Evolutionary conservation across 2,329 filamentous ascomycete genomes (phyloP).

Genomic region (Xylaria sp.): DNA sequence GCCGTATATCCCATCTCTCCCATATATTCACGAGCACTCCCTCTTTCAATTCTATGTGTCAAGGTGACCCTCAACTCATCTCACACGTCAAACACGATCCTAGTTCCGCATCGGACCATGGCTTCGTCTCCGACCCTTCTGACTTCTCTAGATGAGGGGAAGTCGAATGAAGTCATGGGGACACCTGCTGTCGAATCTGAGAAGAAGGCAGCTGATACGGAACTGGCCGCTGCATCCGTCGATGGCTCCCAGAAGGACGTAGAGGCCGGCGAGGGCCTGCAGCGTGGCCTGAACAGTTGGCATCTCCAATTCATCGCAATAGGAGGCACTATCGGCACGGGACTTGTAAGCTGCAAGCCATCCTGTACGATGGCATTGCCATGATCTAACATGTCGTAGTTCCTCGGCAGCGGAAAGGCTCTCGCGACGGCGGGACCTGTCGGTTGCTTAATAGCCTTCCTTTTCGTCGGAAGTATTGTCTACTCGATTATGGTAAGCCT

Average conservation of each 20-base stretch:
- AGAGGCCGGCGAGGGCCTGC: slow-evolving; percentile 48
- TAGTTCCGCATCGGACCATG: slow-evolving; percentile 13
- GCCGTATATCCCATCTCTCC: slow-evolving; percentile 8
- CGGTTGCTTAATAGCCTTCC: slow-evolving; percentile 74
- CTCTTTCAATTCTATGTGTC: slow-evolving; percentile 27
- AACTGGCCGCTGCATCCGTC: slow-evolving; percentile 17
- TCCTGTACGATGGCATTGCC: background rate
- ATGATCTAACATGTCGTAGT: slow-evolving; percentile 49
- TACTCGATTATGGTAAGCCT: slow-evolving; percentile 79
- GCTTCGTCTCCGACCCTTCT: slow-evolving; percentile 20
- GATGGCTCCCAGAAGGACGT: slow-evolving; percentile 41
- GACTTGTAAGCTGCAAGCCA: slow-evolving; percentile 55
- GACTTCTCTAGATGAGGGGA: slow-evolving; percentile 4
- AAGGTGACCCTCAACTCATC: slow-evolving; percentile 19
- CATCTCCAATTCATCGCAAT: slow-evolving; percentile 54
- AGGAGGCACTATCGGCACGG: slow-evolving; percentile 75
- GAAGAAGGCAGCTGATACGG: slow-evolving; percentile 28
- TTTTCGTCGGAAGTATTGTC: slow-evolving; percentile 76
- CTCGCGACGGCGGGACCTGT: slow-evolving; percentile 73
- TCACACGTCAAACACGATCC: slow-evolving; percentile 12
- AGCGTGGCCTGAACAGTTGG: slow-evolving; percentile 49
- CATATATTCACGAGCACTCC: slow-evolving; percentile 16
- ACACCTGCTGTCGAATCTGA: slow-evolving; percentile 20
- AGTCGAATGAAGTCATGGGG: background rate
- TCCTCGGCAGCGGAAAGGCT: slow-evolving; percentile 73